Conservation (phyloP, 805 yeast species). For the Pichia exigua region DNA sequence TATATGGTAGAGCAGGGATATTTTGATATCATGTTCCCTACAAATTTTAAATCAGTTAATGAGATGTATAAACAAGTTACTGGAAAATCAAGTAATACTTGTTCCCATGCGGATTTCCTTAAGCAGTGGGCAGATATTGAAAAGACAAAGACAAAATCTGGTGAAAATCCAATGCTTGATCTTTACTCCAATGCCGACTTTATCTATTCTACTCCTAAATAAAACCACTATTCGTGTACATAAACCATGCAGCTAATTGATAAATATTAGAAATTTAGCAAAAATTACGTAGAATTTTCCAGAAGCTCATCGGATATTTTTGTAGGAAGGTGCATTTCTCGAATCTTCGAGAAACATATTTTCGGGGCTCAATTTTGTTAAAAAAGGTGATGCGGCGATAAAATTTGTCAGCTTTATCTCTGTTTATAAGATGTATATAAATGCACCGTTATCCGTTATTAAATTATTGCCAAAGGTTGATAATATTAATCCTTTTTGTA, state of each 20-base stretch:
- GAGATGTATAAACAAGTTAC: constrained; percentile 57
- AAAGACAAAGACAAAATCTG: constrained; percentile 60
- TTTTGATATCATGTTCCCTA: constrained; percentile 82
- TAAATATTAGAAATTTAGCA: not conserved
- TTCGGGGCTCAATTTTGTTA: not conserved
- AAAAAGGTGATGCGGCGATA: not conserved
- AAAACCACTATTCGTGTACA: not conserved
- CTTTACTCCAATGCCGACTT: constrained; percentile 71
- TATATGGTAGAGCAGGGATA: constrained; percentile 82
- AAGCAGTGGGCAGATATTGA: constrained; percentile 64
- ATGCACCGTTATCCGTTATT: not conserved
- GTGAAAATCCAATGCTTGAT: constrained; percentile 80
- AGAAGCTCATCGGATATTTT: not conserved
- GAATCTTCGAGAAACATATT: not conserved
- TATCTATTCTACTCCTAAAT: constrained; percentile 33
- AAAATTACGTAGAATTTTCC: not conserved
- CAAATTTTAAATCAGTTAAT: constrained; percentile 57
- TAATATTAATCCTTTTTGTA: too few relatives aligned
- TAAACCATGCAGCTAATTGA: not conserved
- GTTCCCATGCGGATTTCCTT: constrained; percentile 58
- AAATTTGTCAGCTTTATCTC: not conserved
- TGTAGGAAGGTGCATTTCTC: not conserved
- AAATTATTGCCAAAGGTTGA: too few relatives aligned
- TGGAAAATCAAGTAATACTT: constrained; percentile 48
- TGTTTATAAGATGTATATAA: not conserved